phyloP scores from a whole-genome alignment of 1,284 basidiomycete genomes.

The Ustilago xerochloae region DNA sequence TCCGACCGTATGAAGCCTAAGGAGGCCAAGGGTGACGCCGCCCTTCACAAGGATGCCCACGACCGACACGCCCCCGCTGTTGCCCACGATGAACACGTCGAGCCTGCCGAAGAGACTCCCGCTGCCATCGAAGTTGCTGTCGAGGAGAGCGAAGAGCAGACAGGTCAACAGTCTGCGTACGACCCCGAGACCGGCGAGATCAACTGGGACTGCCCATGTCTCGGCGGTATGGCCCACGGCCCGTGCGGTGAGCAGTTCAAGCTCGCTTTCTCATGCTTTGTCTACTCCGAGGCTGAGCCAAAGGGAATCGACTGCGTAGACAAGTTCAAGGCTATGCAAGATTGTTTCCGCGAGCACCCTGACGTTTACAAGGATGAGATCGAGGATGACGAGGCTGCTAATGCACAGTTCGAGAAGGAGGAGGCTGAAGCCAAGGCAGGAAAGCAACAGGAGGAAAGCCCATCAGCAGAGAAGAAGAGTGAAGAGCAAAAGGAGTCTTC shows the following conservation, averaged over 20 bases:
- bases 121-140: constrained; percentile 51
- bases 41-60: constrained; percentile 37
- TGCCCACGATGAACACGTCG: constrained; percentile 20
- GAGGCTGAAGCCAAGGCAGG: constrained; percentile 22
- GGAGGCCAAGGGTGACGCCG: constrained; percentile 35
- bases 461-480: not conserved
- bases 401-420: constrained; percentile 42
- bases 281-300: constrained; percentile 91
- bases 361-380: constrained; percentile 87
- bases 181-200: constrained; percentile 86
- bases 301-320: constrained; percentile 99
- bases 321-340: constrained; percentile 97
- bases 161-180: constrained; percentile 71
- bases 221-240: constrained; percentile 98
- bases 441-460: constrained; percentile 1
- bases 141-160: constrained; percentile 41
- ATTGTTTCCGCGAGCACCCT: constrained; percentile 95
- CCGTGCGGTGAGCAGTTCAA: constrained; percentile 95
- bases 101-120: constrained; percentile 36
- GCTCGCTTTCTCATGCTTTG: constrained; percentile 96
- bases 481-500: constrained; percentile 11
- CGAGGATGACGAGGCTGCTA: constrained; percentile 58
- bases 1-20: constrained; percentile 40
- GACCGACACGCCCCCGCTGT: constrained; percentile 17
- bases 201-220: constrained; percentile 74